Conservation (phyloP, 164 flowering plant genomes). For the Dillenia suffruticosa region DNA sequence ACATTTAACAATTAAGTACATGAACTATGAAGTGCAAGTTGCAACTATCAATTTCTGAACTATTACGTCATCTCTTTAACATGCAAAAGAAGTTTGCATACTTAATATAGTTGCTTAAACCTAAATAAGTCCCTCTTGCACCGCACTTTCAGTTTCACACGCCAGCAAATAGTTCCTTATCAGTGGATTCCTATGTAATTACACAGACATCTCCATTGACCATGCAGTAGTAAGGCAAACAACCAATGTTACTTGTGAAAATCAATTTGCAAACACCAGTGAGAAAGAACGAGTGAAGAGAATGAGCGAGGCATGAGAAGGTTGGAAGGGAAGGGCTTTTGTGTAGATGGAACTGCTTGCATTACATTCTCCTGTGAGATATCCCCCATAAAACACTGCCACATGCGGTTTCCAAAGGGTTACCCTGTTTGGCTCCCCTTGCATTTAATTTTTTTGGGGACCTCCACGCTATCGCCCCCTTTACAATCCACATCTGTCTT, state of each 20-base stretch:
- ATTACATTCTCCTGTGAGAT: conserved; percentile 7
- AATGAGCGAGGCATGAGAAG: not conserved
- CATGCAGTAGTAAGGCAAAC: not conserved
- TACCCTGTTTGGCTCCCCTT: conserved; percentile 4
- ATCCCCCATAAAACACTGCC: conserved; percentile 5
- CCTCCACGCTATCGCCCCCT: conserved; percentile 2
- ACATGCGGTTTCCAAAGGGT: not conserved
- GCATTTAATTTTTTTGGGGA: conserved; percentile 1
- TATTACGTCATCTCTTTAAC: too few species aligned
- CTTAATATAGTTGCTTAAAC: too few species aligned
- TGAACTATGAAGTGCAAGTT: too few species aligned
- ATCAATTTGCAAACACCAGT: not conserved
- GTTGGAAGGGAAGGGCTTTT: conserved; percentile 2
- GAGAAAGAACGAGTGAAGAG: not conserved
- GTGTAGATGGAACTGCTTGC: conserved; percentile 13
- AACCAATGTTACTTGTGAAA: not conserved
- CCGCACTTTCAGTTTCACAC: too few species aligned
- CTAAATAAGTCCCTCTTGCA: too few species aligned
- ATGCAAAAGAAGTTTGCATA: too few species aligned
- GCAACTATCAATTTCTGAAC: too few species aligned
- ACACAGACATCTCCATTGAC: not conserved
- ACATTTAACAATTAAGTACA: too few species aligned
- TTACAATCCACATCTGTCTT: not conserved
- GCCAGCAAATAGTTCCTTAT: too few species aligned
- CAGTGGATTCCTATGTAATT: too few species aligned